Evolutionary conservation across 805 yeast genomes (phyloP), one percentile per base, ranked within the genome.

Genomic region (Maudiozyma turicensis): DNA sequence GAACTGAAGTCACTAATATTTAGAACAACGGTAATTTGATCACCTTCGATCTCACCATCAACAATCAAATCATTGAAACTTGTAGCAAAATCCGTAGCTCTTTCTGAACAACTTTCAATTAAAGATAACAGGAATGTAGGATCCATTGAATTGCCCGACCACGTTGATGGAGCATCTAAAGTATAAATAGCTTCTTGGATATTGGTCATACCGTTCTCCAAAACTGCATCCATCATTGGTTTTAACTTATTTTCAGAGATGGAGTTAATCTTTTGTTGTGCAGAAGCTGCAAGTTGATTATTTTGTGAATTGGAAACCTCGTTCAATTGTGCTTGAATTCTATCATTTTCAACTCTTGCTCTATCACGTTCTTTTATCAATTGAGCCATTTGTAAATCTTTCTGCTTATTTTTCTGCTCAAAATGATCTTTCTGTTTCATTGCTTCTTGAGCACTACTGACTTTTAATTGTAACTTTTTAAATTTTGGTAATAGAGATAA

Each of bases 371-470:
- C 96, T 52, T 93, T 77, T 49, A 89, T 89, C 57, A 88, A 74
- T 57, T 87, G 95, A 1, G 95, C 95, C 52, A 88, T 73, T 66
- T 88, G 96, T 42, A 88, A 74, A 62, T 86, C 88, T 67, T 89
- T 89, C 11, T 90, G 76, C 63, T 86, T 88, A 64, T 88, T 70
- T 51, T 89, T 96, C 49, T 85, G 76, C 60, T 89, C 96, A 37
- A 85, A 68, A 60, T 79, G 80, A 59, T 89, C 96, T 55, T 89
- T 80, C 66, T 81, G 84, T 54, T 84, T 84, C 53, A 89, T 78
- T 0, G 95, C 85, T 67, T 89, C 96, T 63, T 88, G 95, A 9
- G 96, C 96, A 40, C 82, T 76, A 11, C 89, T 84, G 3, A 93
- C 95, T 67, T 86, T 86, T 56, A 87, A 86, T 67, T 88, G 95